Conservation (phyloP, 2,329 filamentous ascomycete genomes). For the Aplosporella prunicola region DNA sequence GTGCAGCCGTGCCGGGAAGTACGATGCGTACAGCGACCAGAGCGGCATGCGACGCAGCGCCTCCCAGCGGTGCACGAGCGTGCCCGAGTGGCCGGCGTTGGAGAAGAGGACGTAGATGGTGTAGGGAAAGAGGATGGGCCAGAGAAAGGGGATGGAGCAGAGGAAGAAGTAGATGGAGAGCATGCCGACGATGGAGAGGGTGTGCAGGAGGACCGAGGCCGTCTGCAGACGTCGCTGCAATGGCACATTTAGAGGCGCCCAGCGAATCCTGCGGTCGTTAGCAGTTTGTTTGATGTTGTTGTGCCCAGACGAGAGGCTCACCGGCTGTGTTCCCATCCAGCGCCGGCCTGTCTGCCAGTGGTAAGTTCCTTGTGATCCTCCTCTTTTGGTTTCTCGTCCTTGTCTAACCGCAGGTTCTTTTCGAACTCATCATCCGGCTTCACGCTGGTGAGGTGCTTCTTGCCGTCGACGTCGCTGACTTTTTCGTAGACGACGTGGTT, state of each 20-base stretch:
- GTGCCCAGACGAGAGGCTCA: constrained; percentile 16
- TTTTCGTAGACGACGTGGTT: constrained; percentile 34
- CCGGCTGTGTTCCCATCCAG: constrained; percentile 43
- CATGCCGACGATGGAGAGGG: constrained; percentile 37
- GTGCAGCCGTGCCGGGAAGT: constrained; percentile 84
- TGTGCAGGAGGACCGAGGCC: constrained; percentile 40
- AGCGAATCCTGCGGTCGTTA: constrained; percentile 53
- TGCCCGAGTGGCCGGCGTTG: constrained; percentile 65
- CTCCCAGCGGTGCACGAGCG: constrained; percentile 63
- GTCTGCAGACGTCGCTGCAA: constrained; percentile 43
- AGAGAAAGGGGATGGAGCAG: constrained; percentile 82
- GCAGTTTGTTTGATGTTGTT: constrained; percentile 1
- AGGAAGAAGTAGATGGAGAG: constrained; percentile 82
- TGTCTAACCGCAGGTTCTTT: constrained; percentile 23
- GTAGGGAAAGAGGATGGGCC: constrained; percentile 72
- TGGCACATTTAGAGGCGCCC: constrained; percentile 71
- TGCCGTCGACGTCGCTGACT: constrained; percentile 34
- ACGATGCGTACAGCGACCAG: constrained; percentile 84
- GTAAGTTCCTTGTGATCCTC: constrained; percentile 34
- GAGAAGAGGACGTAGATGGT: constrained; percentile 77
- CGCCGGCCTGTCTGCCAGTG: constrained; percentile 44
- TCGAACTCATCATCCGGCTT: constrained; percentile 32
- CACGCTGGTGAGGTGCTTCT: constrained; percentile 37
- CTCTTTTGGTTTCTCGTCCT: constrained; percentile 19
- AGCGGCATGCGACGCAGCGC: constrained; percentile 62